Base-by-base conservation (phyloP, 1,284 basidiomycete species). In the Naganishia cerealis region DNA sequence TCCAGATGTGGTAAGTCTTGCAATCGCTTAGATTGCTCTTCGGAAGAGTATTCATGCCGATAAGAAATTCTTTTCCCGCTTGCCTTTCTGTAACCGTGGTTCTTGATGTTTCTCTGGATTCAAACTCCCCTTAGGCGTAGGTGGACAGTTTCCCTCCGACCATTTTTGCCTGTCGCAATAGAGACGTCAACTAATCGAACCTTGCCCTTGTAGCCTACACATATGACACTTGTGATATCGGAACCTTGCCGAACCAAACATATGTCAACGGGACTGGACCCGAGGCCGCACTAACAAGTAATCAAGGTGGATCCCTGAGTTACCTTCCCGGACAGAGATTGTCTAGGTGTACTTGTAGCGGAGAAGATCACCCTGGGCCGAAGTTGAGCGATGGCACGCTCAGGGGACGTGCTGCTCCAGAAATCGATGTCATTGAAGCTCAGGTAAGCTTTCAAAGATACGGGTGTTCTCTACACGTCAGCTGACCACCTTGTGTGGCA, bases 341-440 rank as follows among this genome's bases (percentile, higher is more conserved):
- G 82, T 72, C 72, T 43, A 66, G 81, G 53, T 78, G 84, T 74
- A 84, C 83, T 0, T 85, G 88, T 71, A 76, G 83, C 0, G 84
- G 83, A 9, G 83, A 84, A 26, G 85, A 87, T 71, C 88, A 89
- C 73, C 88, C 88, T 3, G 88, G 88, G 0, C 88, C 88, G 2
- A 78, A 63, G 39, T n/a, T 63, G 38, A 63, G 61, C 50, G 61
- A 63, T 39, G 61, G 61, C 21, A 74, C 38, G 80, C 82, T 42
- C 73, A 72, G 43, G 29, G 88, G 87, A 9, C 82, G 88, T 33
- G 80, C 83, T 33, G 85, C 84, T 0, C 87, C 87, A 13, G 88
- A 89, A 75, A 87, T 89, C 72, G 88, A 89, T 75, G 78, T 88
- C 67, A 79, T 89, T 72, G 88, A 89, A 76, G 86, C 85, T 0